Conservation (phyloP, 768 basidiomycete genomes). For the Boletus subparvulus region DNA sequence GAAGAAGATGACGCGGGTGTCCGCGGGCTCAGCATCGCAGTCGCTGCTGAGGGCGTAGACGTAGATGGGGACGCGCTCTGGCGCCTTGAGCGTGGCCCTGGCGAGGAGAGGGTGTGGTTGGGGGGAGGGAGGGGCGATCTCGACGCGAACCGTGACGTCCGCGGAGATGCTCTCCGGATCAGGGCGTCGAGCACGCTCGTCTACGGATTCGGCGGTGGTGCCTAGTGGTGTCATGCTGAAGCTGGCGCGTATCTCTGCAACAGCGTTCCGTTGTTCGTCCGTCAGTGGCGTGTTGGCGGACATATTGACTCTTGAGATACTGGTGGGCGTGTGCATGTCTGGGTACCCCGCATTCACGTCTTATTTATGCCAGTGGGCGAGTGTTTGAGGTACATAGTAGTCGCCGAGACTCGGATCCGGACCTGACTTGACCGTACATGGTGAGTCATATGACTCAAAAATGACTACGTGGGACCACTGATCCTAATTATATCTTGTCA, state of each 20-base stretch:
- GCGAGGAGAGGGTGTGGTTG: conserved; percentile 1
- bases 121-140: conserved; percentile 17
- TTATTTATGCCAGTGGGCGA: no score
- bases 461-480: no score
- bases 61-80: conserved; percentile 23
- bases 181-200: conserved; percentile 11
- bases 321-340: background rate
- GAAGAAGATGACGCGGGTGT: conserved; percentile 22
- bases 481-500: no score
- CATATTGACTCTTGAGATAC: background rate
- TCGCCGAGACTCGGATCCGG: no score
- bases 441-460: no score
- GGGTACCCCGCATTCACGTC: background rate
- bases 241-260: background rate
- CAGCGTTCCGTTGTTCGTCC: conserved; percentile 11
- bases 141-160: conserved; percentile 12
- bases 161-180: background rate
- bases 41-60: conserved; percentile 13
- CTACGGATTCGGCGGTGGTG: conserved; percentile 7
- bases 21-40: background rate
- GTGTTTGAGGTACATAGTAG: no score
- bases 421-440: no score
- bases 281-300: conserved; percentile 12
- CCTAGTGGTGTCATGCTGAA: background rate
- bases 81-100: conserved; percentile 1